Percentiles rank a stretch among this genome's conserved stretches.
Evolutionary conservation across 2,329 filamentous ascomycete species (phyloP).

Genomic region (Neonectria punicea): DNA sequence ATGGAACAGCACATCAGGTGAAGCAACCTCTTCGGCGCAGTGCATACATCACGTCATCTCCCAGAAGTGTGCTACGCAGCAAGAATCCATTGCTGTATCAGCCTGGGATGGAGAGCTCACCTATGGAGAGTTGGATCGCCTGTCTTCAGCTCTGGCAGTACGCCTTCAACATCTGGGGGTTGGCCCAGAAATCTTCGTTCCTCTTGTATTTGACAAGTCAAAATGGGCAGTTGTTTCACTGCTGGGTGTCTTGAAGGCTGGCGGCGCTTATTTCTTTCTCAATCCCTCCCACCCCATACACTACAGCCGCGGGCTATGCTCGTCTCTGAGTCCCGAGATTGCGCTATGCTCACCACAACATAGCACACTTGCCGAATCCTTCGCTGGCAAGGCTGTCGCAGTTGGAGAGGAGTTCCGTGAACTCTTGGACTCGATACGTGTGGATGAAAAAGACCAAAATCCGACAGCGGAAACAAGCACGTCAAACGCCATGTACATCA

Average conservation of each 20-base stretch:
- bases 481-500: constrained; percentile 45
- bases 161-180: constrained; percentile 15
- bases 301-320: no score
- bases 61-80: constrained; percentile 1
- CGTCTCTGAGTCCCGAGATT: no score
- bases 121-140: neutral
- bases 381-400: neutral
- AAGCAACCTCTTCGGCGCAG: neutral
- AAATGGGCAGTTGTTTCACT: constrained; percentile 38
- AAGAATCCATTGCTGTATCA: neutral
- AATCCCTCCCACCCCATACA: constrained; percentile 51
- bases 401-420: neutral
- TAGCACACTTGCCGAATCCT: neutral
- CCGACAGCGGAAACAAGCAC: neutral
- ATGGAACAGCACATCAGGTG: neutral
- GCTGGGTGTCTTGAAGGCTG: constrained; percentile 48
- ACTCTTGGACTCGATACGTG: neutral
- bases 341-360: neutral
- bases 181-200: constrained; percentile 1
- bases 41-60: constrained; percentile 4
- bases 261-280: constrained; percentile 44
- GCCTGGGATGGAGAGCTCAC: no score
- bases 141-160: neutral
- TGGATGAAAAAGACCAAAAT: no score
- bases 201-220: constrained; percentile 16